A percentile compares a stretch with the other conserved stretches of the same genome.
These are phyloP conservation scores for Xylaria multiplex DNA, from an alignment of 2,329 filamentous ascomycete species.

Conservation along the genomic window DNA sequence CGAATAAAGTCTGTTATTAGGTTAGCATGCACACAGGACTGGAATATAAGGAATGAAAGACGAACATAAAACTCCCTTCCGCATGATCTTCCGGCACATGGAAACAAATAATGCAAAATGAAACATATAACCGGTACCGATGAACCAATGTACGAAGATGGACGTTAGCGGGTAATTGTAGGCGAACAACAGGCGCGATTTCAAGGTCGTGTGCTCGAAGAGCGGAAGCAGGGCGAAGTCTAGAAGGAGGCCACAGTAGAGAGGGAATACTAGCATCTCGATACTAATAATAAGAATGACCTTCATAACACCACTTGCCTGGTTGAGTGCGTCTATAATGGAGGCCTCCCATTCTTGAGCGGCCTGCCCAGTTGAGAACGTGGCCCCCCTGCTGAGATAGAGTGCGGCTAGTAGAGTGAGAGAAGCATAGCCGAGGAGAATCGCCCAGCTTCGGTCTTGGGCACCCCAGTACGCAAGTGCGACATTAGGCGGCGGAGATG, in stretches of 20 bases:
- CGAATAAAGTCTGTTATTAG: constrained; percentile 82
- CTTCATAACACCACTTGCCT: constrained; percentile 96
- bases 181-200: constrained; percentile 81
- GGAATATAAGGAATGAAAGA: not conserved
- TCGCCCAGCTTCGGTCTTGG: constrained; percentile 74
- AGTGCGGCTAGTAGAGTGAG: constrained; percentile 78
- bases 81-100: constrained; percentile 98
- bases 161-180: constrained; percentile 84
- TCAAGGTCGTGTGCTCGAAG: constrained; percentile 82
- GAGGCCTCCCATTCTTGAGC: constrained; percentile 76
- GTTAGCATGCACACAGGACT: constrained; percentile 45
- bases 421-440: constrained; percentile 82
- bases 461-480: constrained; percentile 74
- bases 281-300: constrained; percentile 98
- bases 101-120: constrained; percentile 98
- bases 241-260: constrained; percentile 93
- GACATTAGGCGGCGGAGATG: constrained; percentile 58
- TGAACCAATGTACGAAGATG: constrained; percentile 97
- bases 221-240: constrained; percentile 89
- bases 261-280: constrained; percentile 96
- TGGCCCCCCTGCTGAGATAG: constrained; percentile 79
- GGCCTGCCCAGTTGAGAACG: constrained; percentile 68
- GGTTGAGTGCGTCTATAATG: constrained; percentile 83
- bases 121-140: constrained; percentile 99
- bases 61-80: constrained; percentile 90